Conservation (phyloP, 2,329 filamentous ascomycete genomes). For the Ceratocystis ficicola region DNA sequence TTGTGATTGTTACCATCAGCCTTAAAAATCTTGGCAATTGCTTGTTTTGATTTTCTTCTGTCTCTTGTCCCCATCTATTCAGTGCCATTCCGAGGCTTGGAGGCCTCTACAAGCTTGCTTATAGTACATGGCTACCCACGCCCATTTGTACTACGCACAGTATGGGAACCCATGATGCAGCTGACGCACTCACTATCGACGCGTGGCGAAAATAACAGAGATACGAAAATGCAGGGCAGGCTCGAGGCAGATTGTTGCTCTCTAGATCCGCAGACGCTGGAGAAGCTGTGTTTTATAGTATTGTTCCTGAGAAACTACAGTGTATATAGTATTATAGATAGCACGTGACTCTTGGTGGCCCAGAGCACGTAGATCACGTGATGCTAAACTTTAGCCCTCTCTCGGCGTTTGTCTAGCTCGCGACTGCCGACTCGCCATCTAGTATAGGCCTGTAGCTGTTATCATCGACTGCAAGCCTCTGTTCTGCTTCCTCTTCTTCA, state of each 20-base stretch:
- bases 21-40: conserved; percentile 9
- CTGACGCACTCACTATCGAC: background rate
- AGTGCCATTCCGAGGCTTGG: background rate
- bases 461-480: background rate
- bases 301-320: background rate
- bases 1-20: conserved; percentile 1
- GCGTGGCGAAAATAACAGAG: background rate
- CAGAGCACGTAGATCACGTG: background rate
- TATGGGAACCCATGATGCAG: background rate
- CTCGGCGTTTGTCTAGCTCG: background rate
- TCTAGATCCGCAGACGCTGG: background rate
- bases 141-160: background rate
- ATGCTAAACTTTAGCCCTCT: no score
- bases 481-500: conserved; percentile 25
- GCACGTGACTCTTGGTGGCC: no score
- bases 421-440: background rate
- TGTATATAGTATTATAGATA: no score
- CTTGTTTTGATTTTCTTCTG: background rate
- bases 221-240: background rate
- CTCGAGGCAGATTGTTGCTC: background rate
- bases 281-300: background rate
- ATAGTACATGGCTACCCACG: background rate
- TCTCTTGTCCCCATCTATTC: background rate
- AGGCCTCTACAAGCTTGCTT: background rate
- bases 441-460: background rate